These are phyloP conservation scores for Mucor racemosus DNA, from an alignment of 371 early-diverging fungal species.

Conservation along the genomic window DNA sequence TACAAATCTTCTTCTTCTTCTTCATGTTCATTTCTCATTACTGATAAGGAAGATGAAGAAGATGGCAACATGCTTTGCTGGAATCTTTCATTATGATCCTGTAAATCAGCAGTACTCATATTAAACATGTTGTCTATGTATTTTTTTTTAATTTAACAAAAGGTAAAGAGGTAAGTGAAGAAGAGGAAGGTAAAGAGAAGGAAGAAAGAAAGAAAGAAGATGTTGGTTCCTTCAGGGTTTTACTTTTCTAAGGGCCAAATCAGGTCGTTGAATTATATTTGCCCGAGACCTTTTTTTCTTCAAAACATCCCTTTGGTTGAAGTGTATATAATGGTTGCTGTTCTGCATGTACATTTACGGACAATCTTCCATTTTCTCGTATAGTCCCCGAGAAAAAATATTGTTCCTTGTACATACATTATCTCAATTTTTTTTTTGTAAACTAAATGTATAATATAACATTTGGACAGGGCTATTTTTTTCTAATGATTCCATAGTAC, in stretches of 20 bases:
- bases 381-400: constrained; percentile 14
- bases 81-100: constrained; percentile 12
- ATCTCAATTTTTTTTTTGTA: no score
- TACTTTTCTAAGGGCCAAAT: constrained; percentile 21
- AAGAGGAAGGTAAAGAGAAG: neutral
- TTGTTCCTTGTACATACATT: no score
- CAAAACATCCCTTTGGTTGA: neutral
- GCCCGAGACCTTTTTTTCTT: constrained; percentile 19
- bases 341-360: neutral
- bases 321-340: neutral
- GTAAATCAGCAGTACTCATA: constrained; percentile 18
- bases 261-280: constrained; percentile 33
- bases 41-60: neutral
- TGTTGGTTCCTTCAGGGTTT: constrained; percentile 23
- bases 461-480: no score
- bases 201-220: constrained; percentile 8
- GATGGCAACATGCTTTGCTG: neutral
- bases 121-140: constrained; percentile 5
- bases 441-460: no score
- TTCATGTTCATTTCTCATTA: neutral
- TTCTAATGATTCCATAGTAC: neutral
- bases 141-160: neutral
- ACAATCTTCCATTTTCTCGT: neutral
- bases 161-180: no score
- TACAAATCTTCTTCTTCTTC: constrained; percentile 22